Evolutionary conservation across 2,329 filamentous ascomycete genomes (phyloP), one percentile per base, ranked within the genome.

Genomic region (Sarocladium oryzae): DNA sequence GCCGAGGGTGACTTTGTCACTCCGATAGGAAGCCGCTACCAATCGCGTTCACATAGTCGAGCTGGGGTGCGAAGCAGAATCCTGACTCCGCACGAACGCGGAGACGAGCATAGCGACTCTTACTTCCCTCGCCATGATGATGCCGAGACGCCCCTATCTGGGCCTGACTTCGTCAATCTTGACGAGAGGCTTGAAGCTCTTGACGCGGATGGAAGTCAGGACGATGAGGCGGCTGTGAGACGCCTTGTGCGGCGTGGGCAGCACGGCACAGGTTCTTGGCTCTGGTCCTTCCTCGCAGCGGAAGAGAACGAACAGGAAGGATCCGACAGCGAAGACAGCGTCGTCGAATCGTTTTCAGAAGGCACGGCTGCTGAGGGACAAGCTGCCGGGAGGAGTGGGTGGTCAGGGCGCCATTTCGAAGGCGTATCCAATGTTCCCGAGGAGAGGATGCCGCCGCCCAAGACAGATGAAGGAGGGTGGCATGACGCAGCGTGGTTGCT

Each of bases 401-500:
- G 64, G 52, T 67, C 68, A 32, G 61, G 61, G 21, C 61, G 66
- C 33, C 66, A 70, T 46, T 65, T 70, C 23, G 72, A 72, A 56
- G 71, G 70, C 38, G 63, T 72, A 49, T 64, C 69, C 2, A 68
- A 62, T 26, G 52, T 63, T n/a, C 62, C 70, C 0, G 69, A 74
- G 45, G 74, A 78, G 46, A 65, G 65, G 9, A 67, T 82, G 61
- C 78, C 61, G 28, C 69, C 72, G 9, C 69, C 70, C 49, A 74
- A 73, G 37, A 68, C 72, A 8, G 75, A 84, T 49, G 75, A 79
- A 38, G 81, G 79, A 15, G 77, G 76, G 8, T 86, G 82, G 83
- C 75, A 79, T 53, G 84, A 86, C 64, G 83, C 82, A 23, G 81
- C 81, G 15, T 87, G 83, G 84, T 65, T 87, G 43, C 65, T 86